A percentile compares a stretch with the other conserved stretches of the same genome.
phyloP scores from a whole-genome alignment of 345 rosid genomes.

The Citrus unshiu region DNA sequence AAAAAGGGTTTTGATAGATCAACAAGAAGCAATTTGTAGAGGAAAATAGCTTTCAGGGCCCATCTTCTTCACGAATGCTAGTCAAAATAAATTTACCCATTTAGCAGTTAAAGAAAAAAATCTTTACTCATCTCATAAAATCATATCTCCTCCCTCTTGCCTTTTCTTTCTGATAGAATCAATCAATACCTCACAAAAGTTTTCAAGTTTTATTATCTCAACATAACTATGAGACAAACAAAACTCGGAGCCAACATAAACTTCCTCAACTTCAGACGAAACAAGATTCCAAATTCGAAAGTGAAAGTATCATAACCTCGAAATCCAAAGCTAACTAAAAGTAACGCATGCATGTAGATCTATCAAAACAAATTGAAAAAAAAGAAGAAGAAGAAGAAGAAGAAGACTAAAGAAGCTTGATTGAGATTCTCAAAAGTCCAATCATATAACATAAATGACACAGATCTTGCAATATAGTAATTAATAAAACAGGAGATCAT shows the following conservation, averaged over 20 bases:
- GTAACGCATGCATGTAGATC: conserved; percentile 9
- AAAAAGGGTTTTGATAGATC: neutral
- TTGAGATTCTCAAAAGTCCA: neutral
- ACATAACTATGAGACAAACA: neutral
- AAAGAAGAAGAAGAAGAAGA: neutral
- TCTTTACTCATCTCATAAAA: neutral
- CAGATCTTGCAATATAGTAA: neutral
- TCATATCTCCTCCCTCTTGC: neutral
- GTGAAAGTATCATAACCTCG: neutral
- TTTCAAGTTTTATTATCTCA: neutral
- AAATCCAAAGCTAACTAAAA: neutral
- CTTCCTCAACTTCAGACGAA: neutral
- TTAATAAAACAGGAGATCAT: neutral
- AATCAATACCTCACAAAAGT: neutral
- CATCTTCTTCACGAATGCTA: neutral
- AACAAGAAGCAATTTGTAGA: neutral
- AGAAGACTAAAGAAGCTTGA: neutral
- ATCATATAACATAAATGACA: neutral
- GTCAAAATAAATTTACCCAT: neutral
- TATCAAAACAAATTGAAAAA: neutral
- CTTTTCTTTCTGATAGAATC: neutral
- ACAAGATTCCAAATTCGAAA: neutral
- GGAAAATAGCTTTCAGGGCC: neutral
- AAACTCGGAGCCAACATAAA: neutral
- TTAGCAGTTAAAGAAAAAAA: neutral